phyloP scores from a whole-genome alignment of 202 grass and related monocot species.

The Dendrocalamus latiflorus region DNA sequence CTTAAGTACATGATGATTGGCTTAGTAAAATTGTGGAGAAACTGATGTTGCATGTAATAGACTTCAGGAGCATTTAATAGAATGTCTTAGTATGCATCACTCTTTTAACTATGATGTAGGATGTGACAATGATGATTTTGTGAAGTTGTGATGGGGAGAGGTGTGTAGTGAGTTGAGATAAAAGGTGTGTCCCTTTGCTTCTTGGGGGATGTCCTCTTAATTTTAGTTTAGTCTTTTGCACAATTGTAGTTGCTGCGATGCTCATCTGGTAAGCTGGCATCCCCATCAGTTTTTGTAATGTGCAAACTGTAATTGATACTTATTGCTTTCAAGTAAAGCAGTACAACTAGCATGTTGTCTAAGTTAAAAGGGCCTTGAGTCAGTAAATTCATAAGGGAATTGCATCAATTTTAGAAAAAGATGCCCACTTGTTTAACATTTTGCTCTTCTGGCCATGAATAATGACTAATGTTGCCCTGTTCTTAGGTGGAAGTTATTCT shows the following conservation, averaged over 20 bases:
- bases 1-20: neutral
- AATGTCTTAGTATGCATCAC: neutral
- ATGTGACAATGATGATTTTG: neutral
- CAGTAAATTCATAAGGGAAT: neutral
- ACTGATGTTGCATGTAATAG: neutral
- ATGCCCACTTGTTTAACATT: neutral
- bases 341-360: too few species aligned
- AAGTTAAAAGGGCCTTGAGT: neutral
- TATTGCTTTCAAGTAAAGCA: neutral
- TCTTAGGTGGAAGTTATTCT: neutral
- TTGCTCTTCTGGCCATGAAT: neutral
- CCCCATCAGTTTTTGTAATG: too few species aligned
- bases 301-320: too few species aligned
- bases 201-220: neutral
- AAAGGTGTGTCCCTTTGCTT: neutral
- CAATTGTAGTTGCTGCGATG: too few species aligned
- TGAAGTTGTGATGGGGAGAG: neutral
- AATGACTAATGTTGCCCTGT: neutral
- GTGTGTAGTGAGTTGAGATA: neutral
- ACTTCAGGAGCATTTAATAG: neutral
- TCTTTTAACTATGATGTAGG: neutral
- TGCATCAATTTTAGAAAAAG: neutral
- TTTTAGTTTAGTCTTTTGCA: too few species aligned
- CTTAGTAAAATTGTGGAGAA: neutral
- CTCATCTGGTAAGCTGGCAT: too few species aligned